These are phyloP conservation scores for Ceratobasidium sp. DNA, from an alignment of 1,284 basidiomycete genomes.

Conservation along the genomic window DNA sequence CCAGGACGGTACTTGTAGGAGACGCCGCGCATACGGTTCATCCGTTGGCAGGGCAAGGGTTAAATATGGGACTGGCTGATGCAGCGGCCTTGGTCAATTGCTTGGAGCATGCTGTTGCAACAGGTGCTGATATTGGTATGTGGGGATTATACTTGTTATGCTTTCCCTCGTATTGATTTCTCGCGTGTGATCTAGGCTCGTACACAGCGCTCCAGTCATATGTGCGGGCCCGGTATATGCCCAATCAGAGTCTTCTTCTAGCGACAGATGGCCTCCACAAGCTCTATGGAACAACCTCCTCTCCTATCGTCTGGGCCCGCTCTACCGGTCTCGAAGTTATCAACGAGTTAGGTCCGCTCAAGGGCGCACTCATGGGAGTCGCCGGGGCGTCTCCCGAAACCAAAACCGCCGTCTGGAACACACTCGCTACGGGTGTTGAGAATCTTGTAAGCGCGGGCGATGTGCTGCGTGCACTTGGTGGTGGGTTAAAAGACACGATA, in stretches of 20 bases:
- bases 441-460: slow-evolving; percentile 48
- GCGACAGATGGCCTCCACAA: slow-evolving; percentile 89
- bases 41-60: slow-evolving; percentile 96
- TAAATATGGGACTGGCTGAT: slow-evolving; percentile 93
- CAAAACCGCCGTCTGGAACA: slow-evolving; percentile 46
- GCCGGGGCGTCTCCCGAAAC: slow-evolving; percentile 60
- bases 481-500: slow-evolving; percentile 23
- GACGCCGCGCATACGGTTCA: slow-evolving; percentile 97
- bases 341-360: slow-evolving; percentile 85
- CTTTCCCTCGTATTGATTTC: neutral
- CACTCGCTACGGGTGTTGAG: slow-evolving; percentile 53
- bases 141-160: neutral
- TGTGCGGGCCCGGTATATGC: slow-evolving; percentile 78
- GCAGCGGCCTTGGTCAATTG: slow-evolving; percentile 72
- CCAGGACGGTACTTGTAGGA: slow-evolving; percentile 87
- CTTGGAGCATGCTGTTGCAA: slow-evolving; percentile 62
- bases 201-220: slow-evolving; percentile 79
- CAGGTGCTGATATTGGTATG: slow-evolving; percentile 82
- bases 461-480: slow-evolving; percentile 29
- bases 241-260: slow-evolving; percentile 85
- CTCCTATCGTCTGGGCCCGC: slow-evolving; percentile 82
- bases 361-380: slow-evolving; percentile 80
- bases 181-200: slow-evolving; percentile 60
- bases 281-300: slow-evolving; percentile 72
- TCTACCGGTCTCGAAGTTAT: slow-evolving; percentile 88